These are phyloP conservation scores for Apostasia ramifera DNA, from an alignment of 106 monocot species.

Conservation along the genomic window DNA sequence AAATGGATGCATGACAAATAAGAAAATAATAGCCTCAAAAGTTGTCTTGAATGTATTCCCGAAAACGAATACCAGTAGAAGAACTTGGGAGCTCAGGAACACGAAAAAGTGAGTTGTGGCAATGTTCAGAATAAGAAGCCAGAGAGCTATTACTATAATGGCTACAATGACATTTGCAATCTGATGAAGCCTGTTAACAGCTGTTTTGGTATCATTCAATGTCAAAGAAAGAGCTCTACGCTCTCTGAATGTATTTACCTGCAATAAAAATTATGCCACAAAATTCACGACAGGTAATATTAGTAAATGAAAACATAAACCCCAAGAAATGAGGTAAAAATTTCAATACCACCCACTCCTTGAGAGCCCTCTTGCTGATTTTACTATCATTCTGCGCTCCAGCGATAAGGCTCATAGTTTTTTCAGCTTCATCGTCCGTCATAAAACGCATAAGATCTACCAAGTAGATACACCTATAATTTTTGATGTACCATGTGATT, in stretches of 20 bases:
- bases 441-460: slow-evolving; percentile 75
- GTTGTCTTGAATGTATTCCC: slow-evolving; percentile 76
- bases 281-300: background rate
- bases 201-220: slow-evolving; percentile 88
- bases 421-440: slow-evolving; percentile 68
- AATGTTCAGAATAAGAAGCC: slow-evolving; percentile 70
- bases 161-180: slow-evolving; percentile 69
- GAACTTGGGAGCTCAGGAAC: slow-evolving; percentile 64
- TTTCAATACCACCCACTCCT: slow-evolving; percentile 85
- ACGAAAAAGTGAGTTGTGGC: slow-evolving; percentile 66
- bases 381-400: slow-evolving; percentile 44
- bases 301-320: background rate
- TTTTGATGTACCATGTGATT: background rate
- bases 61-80: slow-evolving; percentile 66
- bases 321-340: slow-evolving; percentile 1
- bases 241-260: slow-evolving; percentile 87
- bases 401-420: slow-evolving; percentile 59
- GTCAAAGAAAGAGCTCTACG: slow-evolving; percentile 76
- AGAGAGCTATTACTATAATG: slow-evolving; percentile 56
- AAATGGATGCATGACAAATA: slow-evolving; percentile 90
- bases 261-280: slow-evolving; percentile 5
- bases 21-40: slow-evolving; percentile 79
- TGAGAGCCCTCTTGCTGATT: slow-evolving; percentile 54
- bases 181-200: slow-evolving; percentile 80
- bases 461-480: slow-evolving; percentile 60